Percentiles rank a stretch among this genome's conserved stretches.
Evolutionary conservation across 495 filamentous ascomycete genomes (phyloP).

Genomic region (Podospora bellae-mahoneyi): DNA sequence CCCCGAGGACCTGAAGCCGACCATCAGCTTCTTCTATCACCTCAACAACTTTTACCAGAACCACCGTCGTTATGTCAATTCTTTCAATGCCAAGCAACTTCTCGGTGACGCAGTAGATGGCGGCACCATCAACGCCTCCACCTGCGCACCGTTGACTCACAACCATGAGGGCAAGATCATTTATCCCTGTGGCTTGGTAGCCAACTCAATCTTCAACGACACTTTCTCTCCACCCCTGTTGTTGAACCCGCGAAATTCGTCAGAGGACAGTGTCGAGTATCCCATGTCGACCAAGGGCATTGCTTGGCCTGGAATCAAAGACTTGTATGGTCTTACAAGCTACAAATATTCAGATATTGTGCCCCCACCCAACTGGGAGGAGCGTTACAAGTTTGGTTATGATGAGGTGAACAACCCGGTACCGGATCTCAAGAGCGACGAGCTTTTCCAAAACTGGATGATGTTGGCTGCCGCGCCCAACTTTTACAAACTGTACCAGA

Average conservation of each 20-base stretch:
- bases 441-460: slow-evolving; percentile 98
- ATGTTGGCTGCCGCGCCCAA: slow-evolving; percentile 90
- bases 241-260: slow-evolving; percentile 39
- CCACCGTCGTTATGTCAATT: slow-evolving; percentile 92
- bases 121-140: slow-evolving; percentile 57
- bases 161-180: slow-evolving; percentile 62
- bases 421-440: slow-evolving; percentile 64
- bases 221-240: slow-evolving; percentile 64
- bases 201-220: slow-evolving; percentile 97
- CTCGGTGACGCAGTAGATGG: slow-evolving; percentile 64
- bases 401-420: slow-evolving; percentile 52
- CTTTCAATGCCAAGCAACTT: slow-evolving; percentile 78
- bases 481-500: slow-evolving; percentile 84
- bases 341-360: slow-evolving; percentile 60
- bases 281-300: slow-evolving; percentile 73
- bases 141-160: slow-evolving; percentile 70
- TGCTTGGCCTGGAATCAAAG: slow-evolving; percentile 78
- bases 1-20: slow-evolving; percentile 70
- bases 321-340: slow-evolving; percentile 64
- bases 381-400: slow-evolving; percentile 64
- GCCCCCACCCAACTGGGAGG: slow-evolving; percentile 82
- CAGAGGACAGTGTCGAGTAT: slow-evolving; percentile 48
- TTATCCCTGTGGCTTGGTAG: slow-evolving; percentile 94
- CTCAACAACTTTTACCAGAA: slow-evolving; percentile 99
- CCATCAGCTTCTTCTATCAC: slow-evolving; percentile 88